phyloP scores from a whole-genome alignment of 768 basidiomycete species.

The Suillus brevipes region DNA sequence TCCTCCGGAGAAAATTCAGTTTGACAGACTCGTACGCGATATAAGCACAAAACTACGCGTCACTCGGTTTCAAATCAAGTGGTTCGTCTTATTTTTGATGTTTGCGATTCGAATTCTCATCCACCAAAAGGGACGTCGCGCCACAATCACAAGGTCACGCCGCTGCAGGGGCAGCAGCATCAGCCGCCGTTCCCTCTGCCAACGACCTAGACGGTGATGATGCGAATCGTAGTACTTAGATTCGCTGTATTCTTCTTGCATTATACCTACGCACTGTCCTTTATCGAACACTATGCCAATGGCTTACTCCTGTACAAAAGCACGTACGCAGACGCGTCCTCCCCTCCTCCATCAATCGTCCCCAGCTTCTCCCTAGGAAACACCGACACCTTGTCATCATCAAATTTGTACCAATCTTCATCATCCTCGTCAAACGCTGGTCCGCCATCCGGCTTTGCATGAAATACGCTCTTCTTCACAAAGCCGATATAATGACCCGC shows the following conservation, averaged over 20 bases:
- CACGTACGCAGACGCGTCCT: slow-evolving; percentile 89
- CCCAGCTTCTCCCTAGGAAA: slow-evolving; percentile 84
- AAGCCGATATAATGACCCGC: slow-evolving; percentile 95
- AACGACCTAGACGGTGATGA: slow-evolving; percentile 57
- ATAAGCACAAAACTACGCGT: slow-evolving; percentile 92
- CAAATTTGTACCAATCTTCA: slow-evolving; percentile 94
- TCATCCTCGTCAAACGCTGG: slow-evolving; percentile 51
- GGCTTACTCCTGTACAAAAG: slow-evolving; percentile 75
- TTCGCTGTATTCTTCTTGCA: not conserved
- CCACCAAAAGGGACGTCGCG: slow-evolving; percentile 56
- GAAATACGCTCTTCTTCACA: slow-evolving; percentile 76
- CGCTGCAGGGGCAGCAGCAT: slow-evolving; percentile 62
- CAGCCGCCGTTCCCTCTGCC: slow-evolving; percentile 73
- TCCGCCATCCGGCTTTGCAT: slow-evolving; percentile 26
- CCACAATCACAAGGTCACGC: slow-evolving; percentile 47
- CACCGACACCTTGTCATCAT: slow-evolving; percentile 89
- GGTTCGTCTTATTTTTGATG: slow-evolving; percentile 44
- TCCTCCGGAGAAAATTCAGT: slow-evolving; percentile 66
- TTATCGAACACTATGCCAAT: slow-evolving; percentile 28
- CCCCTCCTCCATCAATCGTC: slow-evolving; percentile 88
- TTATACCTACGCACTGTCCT: not conserved
- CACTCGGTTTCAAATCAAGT: slow-evolving; percentile 89
- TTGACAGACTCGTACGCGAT: slow-evolving; percentile 81
- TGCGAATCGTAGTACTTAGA: slow-evolving; percentile 11
- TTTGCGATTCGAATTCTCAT: slow-evolving; percentile 5